Conservation (phyloP, 441 rosid genomes). For the Gossypium gossypioides region DNA sequence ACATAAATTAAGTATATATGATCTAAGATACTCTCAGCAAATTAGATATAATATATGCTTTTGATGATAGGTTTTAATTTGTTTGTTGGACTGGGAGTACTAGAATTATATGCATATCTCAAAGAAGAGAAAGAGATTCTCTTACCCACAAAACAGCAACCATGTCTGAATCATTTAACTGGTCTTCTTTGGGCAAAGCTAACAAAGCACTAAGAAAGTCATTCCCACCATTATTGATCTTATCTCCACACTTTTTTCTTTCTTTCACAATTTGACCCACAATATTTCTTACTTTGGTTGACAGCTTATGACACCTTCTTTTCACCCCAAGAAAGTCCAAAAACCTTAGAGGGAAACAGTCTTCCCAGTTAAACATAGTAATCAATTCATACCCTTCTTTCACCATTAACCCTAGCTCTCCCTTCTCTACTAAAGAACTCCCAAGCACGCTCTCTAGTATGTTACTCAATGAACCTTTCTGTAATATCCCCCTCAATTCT, state of each 20-base stretch:
- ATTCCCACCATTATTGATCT: slow-evolving; percentile 11
- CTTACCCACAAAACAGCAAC: slow-evolving; percentile 59
- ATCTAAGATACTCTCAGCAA: no score
- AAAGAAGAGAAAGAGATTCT: neutral
- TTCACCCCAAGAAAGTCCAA: slow-evolving; percentile 53
- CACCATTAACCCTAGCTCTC: slow-evolving; percentile 33
- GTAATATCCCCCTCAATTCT: slow-evolving; percentile 31
- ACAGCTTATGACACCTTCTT: slow-evolving; percentile 42
- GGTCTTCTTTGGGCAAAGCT: slow-evolving; percentile 48
- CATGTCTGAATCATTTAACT: slow-evolving; percentile 38
- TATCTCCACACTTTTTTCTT: slow-evolving; percentile 15
- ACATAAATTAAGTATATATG: no score
- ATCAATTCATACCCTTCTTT: slow-evolving; percentile 53
- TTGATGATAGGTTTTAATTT: no score
- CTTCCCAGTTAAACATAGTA: slow-evolving; percentile 42
- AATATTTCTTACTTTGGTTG: slow-evolving; percentile 28
- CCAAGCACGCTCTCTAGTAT: slow-evolving; percentile 53
- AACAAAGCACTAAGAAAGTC: slow-evolving; percentile 50
- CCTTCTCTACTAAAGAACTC: neutral
- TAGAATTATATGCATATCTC: neutral
- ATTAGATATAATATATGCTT: no score
- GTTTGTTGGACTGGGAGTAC: neutral
- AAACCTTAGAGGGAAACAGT: slow-evolving; percentile 37
- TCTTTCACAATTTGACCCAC: slow-evolving; percentile 36
- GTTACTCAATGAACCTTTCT: slow-evolving; percentile 36